A percentile compares a stretch with the other conserved stretches of the same genome.
phyloP scores from a whole-genome alignment of 306 rosid genomes.

The Alnus rubra region DNA sequence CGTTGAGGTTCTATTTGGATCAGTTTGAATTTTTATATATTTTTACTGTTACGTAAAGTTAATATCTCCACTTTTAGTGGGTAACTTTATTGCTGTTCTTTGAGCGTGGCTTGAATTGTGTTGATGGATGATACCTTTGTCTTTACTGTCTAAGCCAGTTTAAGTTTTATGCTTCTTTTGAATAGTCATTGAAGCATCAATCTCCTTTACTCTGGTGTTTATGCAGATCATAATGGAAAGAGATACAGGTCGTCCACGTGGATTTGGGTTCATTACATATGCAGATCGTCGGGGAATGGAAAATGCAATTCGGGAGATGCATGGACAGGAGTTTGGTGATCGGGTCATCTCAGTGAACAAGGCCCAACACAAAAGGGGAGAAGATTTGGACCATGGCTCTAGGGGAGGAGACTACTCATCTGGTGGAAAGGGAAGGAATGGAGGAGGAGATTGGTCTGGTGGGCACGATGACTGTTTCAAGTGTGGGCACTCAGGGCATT shows the following conservation, averaged over 20 bases:
- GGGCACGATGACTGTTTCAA: conserved; percentile 95
- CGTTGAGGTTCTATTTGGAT: conserved; percentile 9
- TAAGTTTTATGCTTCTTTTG: conserved; percentile 4
- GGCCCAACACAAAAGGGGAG: conserved; percentile 94
- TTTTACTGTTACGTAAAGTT: neutral
- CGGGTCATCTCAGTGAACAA: conserved; percentile 85
- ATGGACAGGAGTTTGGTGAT: conserved; percentile 83
- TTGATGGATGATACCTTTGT: neutral
- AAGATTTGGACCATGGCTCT: conserved; percentile 59
- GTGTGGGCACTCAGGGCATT: conserved; percentile 95
- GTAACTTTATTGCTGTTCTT: neutral
- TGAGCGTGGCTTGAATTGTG: neutral
- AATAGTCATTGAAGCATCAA: conserved; percentile 12
- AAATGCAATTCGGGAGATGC: conserved; percentile 94
- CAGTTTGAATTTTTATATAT: neutral
- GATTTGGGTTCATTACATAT: conserved; percentile 94
- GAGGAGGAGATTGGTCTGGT: conserved; percentile 52
- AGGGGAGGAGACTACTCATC: conserved; percentile 78
- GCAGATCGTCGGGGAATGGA: conserved; percentile 93
- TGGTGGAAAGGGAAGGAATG: conserved; percentile 75
- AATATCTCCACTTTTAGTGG: neutral
- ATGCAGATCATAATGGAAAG: conserved; percentile 94
- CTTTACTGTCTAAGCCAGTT: neutral
- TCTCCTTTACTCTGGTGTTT: conserved; percentile 30
- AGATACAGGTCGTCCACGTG: conserved; percentile 91